Conservation (phyloP, 331 rosid species). For the Quercus lobata region DNA sequence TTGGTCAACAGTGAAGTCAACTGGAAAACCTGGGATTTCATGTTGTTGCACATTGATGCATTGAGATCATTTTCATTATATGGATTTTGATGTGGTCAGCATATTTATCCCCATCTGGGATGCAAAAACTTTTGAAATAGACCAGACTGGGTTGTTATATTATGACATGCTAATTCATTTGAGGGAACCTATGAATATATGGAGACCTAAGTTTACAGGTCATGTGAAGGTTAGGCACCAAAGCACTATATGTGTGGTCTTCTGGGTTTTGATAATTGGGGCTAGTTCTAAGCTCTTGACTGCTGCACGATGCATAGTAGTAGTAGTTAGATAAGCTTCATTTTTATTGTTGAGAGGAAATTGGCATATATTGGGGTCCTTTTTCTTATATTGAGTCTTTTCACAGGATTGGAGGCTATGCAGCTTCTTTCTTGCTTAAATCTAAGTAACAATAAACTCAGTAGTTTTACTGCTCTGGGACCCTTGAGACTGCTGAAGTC, state of each 20-base stretch:
- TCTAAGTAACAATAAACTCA: constrained; percentile 66
- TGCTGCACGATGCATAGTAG: constrained; percentile 1
- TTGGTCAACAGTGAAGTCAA: background rate
- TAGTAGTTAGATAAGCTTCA: background rate
- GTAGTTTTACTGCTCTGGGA: constrained; percentile 66
- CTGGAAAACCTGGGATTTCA: background rate
- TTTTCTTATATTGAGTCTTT: constrained; percentile 20
- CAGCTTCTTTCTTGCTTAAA: constrained; percentile 77
- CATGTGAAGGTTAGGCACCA: background rate
- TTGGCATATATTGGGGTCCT: constrained; percentile 17
- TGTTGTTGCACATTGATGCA: no score
- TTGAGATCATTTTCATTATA: background rate
- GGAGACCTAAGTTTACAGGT: background rate
- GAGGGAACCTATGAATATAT: background rate
- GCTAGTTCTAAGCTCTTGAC: background rate
- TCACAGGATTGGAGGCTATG: constrained; percentile 87
- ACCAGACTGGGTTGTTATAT: background rate
- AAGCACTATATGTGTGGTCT: background rate
- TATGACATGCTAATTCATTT: background rate
- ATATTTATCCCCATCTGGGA: background rate
- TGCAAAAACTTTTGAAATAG: background rate
- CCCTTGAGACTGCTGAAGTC: constrained; percentile 62
- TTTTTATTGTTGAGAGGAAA: background rate
- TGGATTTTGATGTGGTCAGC: background rate
- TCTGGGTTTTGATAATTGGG: background rate